phyloP scores from a whole-genome alignment of 1,284 basidiomycete species.

The Ustilago hordei region DNA sequence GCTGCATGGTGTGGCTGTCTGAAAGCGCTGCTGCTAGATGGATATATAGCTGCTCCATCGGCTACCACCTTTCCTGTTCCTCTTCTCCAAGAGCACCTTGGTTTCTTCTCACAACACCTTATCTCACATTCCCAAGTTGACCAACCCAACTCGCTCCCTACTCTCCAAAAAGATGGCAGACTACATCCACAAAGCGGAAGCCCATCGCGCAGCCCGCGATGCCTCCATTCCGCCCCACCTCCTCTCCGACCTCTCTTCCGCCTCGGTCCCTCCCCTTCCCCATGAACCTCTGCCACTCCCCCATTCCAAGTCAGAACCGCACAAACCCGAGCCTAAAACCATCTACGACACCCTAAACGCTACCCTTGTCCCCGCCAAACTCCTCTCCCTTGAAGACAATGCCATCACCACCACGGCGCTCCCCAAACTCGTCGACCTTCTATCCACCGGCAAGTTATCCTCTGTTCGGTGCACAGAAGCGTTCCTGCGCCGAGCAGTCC shows the following conservation, averaged over 20 bases:
- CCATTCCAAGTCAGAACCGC: constrained; percentile 24
- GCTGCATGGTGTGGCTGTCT: neutral
- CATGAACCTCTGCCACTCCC: constrained; percentile 38
- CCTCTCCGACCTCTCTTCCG: constrained; percentile 28
- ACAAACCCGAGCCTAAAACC: constrained; percentile 33
- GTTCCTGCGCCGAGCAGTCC: constrained; percentile 38
- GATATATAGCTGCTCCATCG: too few relatives aligned
- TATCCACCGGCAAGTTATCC: constrained; percentile 32
- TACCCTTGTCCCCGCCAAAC: constrained; percentile 20
- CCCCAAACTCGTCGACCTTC: constrained; percentile 30
- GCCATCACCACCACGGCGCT: constrained; percentile 45
- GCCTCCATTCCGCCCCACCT: constrained; percentile 31
- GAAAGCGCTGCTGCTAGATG: too few relatives aligned
- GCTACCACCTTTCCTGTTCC: too few relatives aligned
- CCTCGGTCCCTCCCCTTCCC: constrained; percentile 23
- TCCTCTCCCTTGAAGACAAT: constrained; percentile 38
- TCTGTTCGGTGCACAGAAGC: constrained; percentile 41
- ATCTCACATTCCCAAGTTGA: too few relatives aligned
- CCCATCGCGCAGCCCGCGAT: constrained; percentile 34
- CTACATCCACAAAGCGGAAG: constrained; percentile 28
- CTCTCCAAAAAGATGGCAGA: constrained; percentile 24
- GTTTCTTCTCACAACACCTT: too few relatives aligned
- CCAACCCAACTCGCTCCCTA: neutral
- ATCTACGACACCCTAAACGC: constrained; percentile 42
- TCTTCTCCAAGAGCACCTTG: too few relatives aligned